Conservation (phyloP, 208 protist species). For the Tritrichomonas musculus region DNA sequence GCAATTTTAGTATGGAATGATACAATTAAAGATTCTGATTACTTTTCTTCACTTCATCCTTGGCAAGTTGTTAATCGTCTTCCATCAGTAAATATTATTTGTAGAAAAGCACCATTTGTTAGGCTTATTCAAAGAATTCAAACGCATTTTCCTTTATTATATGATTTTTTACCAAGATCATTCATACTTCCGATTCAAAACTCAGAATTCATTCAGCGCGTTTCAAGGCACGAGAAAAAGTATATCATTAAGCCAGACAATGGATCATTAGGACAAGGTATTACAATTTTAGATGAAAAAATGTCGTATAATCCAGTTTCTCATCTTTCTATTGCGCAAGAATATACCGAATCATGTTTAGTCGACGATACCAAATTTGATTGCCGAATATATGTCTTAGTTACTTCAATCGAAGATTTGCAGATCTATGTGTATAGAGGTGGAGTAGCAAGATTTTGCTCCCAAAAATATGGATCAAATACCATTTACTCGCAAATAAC, state of each 20-base stretch:
- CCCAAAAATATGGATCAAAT: neutral
- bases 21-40: neutral
- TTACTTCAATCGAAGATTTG: neutral
- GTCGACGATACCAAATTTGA: neutral
- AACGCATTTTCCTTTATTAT: neutral
- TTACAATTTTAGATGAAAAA: neutral
- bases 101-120: neutral
- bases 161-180: neutral
- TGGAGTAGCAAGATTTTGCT: neutral
- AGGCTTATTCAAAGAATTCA: neutral
- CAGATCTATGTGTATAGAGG: neutral
- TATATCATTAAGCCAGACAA: neutral
- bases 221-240: neutral
- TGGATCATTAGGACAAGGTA: neutral
- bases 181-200: neutral
- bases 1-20: neutral
- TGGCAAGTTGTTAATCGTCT: slow-evolving; percentile 1
- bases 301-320: neutral
- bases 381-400: neutral
- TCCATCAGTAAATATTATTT: neutral
- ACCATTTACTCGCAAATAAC: neutral
- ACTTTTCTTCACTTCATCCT: neutral
- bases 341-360: neutral
- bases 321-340: neutral
- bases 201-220: neutral